Evolutionary conservation across 2,329 filamentous ascomycete genomes (phyloP).

Genomic region (Pseudogymnoascus sp.): DNA sequence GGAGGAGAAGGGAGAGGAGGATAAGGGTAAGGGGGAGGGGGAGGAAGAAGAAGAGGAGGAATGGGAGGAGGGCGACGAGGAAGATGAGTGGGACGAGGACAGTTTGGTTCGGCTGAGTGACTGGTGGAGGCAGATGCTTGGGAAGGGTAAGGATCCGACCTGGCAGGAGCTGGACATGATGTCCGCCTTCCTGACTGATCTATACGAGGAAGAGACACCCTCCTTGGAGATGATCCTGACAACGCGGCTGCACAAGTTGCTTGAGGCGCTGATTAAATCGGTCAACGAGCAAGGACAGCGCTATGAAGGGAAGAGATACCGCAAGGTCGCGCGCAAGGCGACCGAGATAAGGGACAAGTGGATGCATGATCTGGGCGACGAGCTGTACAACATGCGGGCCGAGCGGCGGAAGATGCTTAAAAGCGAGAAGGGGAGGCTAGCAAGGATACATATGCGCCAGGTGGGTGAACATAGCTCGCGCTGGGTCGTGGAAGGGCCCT

Average conservation of each 20-base stretch:
- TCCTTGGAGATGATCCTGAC: constrained; percentile 11
- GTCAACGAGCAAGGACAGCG: not conserved
- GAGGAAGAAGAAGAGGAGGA: not conserved
- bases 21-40: not conserved
- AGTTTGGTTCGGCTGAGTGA: not conserved
- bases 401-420: constrained; percentile 17
- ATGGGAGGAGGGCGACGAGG: not conserved
- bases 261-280: constrained; percentile 15
- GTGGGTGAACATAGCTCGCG: not conserved
- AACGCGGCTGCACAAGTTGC: constrained; percentile 17
- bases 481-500: constrained; percentile 9
- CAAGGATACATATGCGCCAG: not conserved
- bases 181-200: not conserved
- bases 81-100: constrained; percentile 3
- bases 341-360: constrained; percentile 16
- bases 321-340: constrained; percentile 11
- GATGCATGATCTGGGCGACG: constrained; percentile 15
- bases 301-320: not conserved
- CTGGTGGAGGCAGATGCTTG: constrained; percentile 9
- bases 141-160: not conserved
- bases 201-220: not conserved
- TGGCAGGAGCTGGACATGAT: constrained; percentile 6
- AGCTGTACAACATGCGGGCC: constrained; percentile 17
- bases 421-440: constrained; percentile 9
- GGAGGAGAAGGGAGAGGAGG: not conserved